Evolutionary conservation across 2,329 filamentous ascomycete species (phyloP), one percentile per base, ranked within the genome.

Genomic region (Podosphaera aphanis): DNA sequence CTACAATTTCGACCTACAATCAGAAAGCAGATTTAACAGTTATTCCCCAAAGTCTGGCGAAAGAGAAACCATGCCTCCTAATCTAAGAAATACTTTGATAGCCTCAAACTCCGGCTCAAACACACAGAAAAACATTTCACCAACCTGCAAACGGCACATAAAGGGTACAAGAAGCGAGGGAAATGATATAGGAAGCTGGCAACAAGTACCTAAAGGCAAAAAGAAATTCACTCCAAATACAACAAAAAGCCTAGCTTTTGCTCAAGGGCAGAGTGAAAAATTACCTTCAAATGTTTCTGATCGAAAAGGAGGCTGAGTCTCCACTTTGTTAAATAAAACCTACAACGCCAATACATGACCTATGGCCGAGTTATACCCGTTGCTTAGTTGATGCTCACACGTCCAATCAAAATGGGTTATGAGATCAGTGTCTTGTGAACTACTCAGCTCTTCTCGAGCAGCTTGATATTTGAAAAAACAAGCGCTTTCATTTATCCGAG

Each of bases 251-350:
- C 57, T 61, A 42, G 57, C 57, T 6, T 68, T 65, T 47, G 61
- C 60, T 2, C 55, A 61, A 5, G 29, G 50, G n/a, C 65, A 66
- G 23, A 63, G 65, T 48, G 74, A 79, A 57, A 65, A 67, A 56
- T 62, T 62, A 18, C 74, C 74, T 2, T 72, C 67, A 58, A 67
- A 74, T 45, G 69, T 71, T 11, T 69, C 67, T 1, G 74, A 78
- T 49, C 69, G 74, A 48, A 78, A 77, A 53, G 74, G 74, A 2
- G 74, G 74, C 43, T 78, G 64, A 48, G 33, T 38, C 21, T 7
- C 25, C 11, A 29, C n/a, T 29, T 11, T 29, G 6, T 29, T 11
- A 29, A 29, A 29, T 1, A 6, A 6, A 29, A 29, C 25, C 1
- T 29, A 11, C 5, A 29, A 29, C 5, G 11, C 25, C 11, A 6